Base-by-base conservation (phyloP, 768 basidiomycete genomes). In the Russula emetica region DNA sequence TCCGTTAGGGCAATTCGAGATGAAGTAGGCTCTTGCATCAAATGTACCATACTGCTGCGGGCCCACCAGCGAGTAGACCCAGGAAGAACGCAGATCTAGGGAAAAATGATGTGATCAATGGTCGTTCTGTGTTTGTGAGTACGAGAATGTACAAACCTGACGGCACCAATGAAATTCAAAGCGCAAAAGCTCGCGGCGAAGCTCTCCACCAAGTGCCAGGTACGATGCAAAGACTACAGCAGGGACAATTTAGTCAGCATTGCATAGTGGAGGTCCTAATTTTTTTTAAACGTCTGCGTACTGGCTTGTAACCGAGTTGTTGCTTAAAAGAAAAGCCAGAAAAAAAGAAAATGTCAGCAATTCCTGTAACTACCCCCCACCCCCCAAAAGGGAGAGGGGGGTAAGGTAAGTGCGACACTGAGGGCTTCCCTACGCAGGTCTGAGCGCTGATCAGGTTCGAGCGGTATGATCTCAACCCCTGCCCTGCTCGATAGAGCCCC, bases 361-460 rank as follows among this genome's bases (percentile, higher is more conserved):
- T 72, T 68, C 70, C 69, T 26, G 42, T 70, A 69, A 64, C 69
- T 60, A 72, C 70, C 72, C 70, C 72, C 79, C 78, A 74, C 72
- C 71, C 69, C 64, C 63, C 68, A 16, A 73, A 70, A 74, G 78
- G 72, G 26, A 74, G 72, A 73, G 74, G 73, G 74, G 73, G 66
- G 70, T 76, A 75, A 76, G 76, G 81, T 76, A 77, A 63, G 66
- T 70, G 71, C 70, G 77, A 87, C 79, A 84, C 88, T 88, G 83
- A 80, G 44, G 88, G 88, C 88, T 91, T 94, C 91, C 91, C 92
- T 93, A 91, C 92, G 93, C 92, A 92, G 90, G 90, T 92, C 82
- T 93, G 82, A 92, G 85, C 89, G 82, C 91, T 92, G 88, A 83
- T 91, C 93, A 94, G 91, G 92, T 94, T 94, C 90, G 76, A 84